A percentile compares a stretch with the other conserved stretches of the same genome.
Conservation (phyloP, 192 early-diverging fungal species). For the Dissophora ornata region DNA sequence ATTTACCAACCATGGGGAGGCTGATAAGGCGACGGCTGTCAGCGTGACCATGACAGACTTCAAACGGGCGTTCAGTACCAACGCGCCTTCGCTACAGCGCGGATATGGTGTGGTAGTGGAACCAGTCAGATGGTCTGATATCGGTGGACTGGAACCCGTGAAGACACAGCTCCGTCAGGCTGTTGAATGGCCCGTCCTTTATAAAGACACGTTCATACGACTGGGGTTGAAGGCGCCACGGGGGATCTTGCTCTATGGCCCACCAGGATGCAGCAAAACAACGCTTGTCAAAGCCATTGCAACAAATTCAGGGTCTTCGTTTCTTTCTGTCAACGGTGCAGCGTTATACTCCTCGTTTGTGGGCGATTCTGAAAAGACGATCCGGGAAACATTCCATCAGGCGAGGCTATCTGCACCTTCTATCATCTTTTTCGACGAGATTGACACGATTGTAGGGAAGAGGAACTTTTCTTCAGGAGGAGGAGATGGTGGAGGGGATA, state of each 20-base stretch:
- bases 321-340: conserved; percentile 83
- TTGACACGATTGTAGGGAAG: conserved; percentile 96
- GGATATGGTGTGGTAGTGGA: conserved; percentile 72
- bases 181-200: conserved; percentile 89
- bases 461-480: conserved; percentile 64
- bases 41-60: conserved; percentile 71
- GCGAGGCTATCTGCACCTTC: conserved; percentile 85
- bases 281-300: conserved; percentile 92
- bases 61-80: conserved; percentile 65
- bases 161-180: conserved; percentile 86
- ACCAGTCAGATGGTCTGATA: conserved; percentile 78
- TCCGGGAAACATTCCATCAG: conserved; percentile 82
- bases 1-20: neutral
- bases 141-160: conserved; percentile 88
- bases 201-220: conserved; percentile 72
- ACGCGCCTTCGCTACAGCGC: conserved; percentile 80
- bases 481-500: conserved; percentile 68
- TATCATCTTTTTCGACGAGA: conserved; percentile 96
- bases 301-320: conserved; percentile 78
- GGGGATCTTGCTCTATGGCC: conserved; percentile 96
- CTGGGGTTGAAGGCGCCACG: conserved; percentile 85
- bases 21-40: conserved; percentile 9
- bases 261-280: conserved; percentile 98
- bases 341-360: conserved; percentile 83
- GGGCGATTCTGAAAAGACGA: conserved; percentile 85